Base-by-base conservation (phyloP, 2,329 filamentous ascomycete species). In the Xenosphaeropsis pyriputrescens region DNA sequence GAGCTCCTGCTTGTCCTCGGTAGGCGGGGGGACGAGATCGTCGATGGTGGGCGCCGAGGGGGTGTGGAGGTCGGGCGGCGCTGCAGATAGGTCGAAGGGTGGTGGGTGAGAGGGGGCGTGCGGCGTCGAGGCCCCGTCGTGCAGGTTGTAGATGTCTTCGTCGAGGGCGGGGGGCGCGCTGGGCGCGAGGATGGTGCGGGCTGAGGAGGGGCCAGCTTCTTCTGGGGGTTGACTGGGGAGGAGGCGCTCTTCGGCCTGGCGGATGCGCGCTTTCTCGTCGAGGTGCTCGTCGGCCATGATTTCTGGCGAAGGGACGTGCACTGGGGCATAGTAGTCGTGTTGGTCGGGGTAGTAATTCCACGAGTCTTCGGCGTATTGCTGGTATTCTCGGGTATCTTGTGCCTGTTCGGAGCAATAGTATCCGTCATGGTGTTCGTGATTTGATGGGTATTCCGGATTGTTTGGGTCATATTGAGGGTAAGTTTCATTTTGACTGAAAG, bases 221-320 rank as follows among this genome's bases (percentile, higher is more conserved):
- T 55, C 48, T 56, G 81, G 71, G 12, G 84, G 88, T 49, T 78
- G 77, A 51, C 86, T 94, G 2, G 89, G 89, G 16, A 95, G 59
- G 5, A 95, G 62, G 34, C 78, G 72, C 46, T 79, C 72, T 59
- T 95, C 88, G 31, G 85, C 85, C 41, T 74, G 73, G 34, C 79
- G 73, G 41, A 91, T 61, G 35, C 79, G 76, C 42, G 93, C 79
- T 57, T 95, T 95, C 45, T 96, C 91, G 11, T 79, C 75, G 22
- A 86, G 61, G 4, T 63, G 67, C 42, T 71, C 70, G 39, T 85
- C 75, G 11, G 69, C 61, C 9, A 65, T 61, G 14, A 77, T 48
- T 19, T 70, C 62, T n/a, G 79, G 76, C 4, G 72, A 71, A 19
- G 76, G 72, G 13, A 78, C 54, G 47, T 72, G 68, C 39, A 67